A percentile compares a stretch with the other conserved stretches of the same genome.
These are phyloP conservation scores for Fusarium kyushuense DNA, from an alignment of 2,329 filamentous ascomycete genomes.

Conservation along the genomic window DNA sequence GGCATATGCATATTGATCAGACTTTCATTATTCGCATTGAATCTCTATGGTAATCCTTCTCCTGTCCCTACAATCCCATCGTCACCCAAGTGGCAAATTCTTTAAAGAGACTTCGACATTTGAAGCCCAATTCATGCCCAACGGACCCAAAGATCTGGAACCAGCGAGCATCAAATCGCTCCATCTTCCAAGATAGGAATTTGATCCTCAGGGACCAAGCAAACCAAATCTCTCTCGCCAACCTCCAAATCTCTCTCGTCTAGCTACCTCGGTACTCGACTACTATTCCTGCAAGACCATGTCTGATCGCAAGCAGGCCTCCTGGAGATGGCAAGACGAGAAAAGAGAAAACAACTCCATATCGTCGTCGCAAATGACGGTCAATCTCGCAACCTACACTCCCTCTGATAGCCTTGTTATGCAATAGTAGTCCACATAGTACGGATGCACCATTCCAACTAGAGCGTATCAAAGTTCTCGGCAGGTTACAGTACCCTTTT, in stretches of 20 bases:
- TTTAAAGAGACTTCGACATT: background rate
- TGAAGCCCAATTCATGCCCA: conserved; percentile 34
- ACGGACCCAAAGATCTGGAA: conserved; percentile 37
- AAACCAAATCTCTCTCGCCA: background rate
- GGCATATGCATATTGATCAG: conserved; percentile 4
- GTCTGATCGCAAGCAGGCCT: background rate
- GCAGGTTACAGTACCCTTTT: conserved; percentile 8
- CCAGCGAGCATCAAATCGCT: conserved; percentile 17
- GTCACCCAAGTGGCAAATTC: conserved; percentile 1
- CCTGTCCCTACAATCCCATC: background rate
- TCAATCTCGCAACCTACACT: conserved; percentile 1
- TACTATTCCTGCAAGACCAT: conserved; percentile 14
- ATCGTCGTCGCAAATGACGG: conserved; percentile 13
- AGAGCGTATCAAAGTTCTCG: conserved; percentile 12
- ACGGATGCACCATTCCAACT: conserved; percentile 10
- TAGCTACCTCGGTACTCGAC: background rate
- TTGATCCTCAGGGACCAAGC: conserved; percentile 30
- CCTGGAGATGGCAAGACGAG: background rate
- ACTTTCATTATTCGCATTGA: background rate
- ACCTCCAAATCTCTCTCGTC: conserved; percentile 2
- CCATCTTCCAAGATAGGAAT: conserved; percentile 33
- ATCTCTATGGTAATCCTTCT: background rate
- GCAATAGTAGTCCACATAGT: background rate
- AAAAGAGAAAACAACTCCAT: conserved; percentile 31
- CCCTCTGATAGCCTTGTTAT: background rate